Evolutionary conservation across 2,329 filamentous ascomycete species (phyloP).

Genomic region (Leptographium lundbergii): DNA sequence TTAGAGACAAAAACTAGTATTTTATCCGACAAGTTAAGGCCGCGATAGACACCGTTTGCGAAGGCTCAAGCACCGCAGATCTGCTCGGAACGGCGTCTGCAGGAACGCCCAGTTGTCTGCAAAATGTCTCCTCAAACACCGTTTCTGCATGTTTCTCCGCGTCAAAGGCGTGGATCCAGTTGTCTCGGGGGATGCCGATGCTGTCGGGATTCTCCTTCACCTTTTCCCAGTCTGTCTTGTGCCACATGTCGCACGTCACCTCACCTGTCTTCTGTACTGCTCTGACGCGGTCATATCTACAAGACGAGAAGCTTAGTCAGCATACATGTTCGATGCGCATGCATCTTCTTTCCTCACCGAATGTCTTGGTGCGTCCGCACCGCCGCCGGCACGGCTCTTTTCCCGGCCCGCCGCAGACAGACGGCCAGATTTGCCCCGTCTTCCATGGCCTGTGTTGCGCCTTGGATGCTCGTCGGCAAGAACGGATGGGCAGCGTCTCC

Average conservation of each 20-base stretch:
- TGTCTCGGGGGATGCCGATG: constrained; percentile 34
- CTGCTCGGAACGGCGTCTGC: neutral
- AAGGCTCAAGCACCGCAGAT: neutral
- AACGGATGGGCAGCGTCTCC: constrained; percentile 39
- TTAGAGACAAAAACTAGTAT: neutral
- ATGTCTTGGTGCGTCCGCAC: constrained; percentile 32
- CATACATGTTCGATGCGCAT: neutral
- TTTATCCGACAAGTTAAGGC: neutral
- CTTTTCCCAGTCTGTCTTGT: constrained; percentile 39
- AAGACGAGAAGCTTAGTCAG: neutral
- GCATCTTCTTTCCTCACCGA: constrained; percentile 4
- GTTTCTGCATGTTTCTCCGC: constrained; percentile 31
- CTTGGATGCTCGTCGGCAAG: constrained; percentile 33
- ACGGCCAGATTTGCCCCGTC: constrained; percentile 35
- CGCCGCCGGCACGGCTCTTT: constrained; percentile 23
- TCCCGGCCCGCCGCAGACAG: constrained; percentile 25
- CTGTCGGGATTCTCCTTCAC: constrained; percentile 33
- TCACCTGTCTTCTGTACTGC: constrained; percentile 38
- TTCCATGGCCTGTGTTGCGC: constrained; percentile 37
- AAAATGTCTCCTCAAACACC: constrained; percentile 21
- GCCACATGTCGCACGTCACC: constrained; percentile 38
- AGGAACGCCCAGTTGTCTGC: constrained; percentile 6
- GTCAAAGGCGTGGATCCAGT: constrained; percentile 34
- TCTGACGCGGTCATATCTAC: constrained; percentile 31
- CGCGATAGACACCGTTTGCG: neutral